Evolutionary conservation across 129 eudicot species (phyloP).

Genomic region (Tagetes erecta): DNA sequence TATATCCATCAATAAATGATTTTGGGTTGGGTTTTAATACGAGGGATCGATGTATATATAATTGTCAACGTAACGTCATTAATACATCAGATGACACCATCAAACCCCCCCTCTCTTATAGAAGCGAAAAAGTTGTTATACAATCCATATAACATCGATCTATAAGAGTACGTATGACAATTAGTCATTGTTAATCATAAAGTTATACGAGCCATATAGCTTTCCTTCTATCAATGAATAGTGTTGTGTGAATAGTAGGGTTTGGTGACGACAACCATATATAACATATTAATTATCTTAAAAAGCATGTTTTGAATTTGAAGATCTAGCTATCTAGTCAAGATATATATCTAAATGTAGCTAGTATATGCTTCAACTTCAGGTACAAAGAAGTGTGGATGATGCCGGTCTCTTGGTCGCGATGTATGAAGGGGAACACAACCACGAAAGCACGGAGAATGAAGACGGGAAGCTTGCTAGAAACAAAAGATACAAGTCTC

Average conservation of each 20-base stretch:
- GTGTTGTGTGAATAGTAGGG: neutral
- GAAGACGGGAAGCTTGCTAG: neutral
- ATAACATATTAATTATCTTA: neutral
- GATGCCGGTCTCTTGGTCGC: constrained; percentile 62
- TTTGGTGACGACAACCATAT: too few species aligned
- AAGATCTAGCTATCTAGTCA: neutral
- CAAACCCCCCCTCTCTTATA: too few species aligned
- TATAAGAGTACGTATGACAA: too few species aligned
- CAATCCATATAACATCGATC: too few species aligned
- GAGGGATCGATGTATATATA: too few species aligned
- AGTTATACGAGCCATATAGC: too few species aligned
- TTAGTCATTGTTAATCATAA: too few species aligned
- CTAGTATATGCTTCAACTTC: neutral
- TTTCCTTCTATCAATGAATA: neutral
- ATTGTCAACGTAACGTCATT: too few species aligned
- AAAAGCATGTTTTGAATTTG: neutral
- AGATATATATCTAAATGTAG: too few species aligned
- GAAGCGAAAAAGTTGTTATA: too few species aligned
- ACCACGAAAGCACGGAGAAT: constrained; percentile 42
- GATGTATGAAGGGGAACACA: constrained; percentile 79
- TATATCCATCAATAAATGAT: neutral
- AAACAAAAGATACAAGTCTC: neutral
- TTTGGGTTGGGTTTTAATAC: too few species aligned
- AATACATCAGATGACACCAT: too few species aligned
- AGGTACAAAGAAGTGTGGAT: constrained; percentile 67